Evolutionary conservation across 2,329 filamentous ascomycete genomes (phyloP).

Genomic region (Ilyonectria robusta): DNA sequence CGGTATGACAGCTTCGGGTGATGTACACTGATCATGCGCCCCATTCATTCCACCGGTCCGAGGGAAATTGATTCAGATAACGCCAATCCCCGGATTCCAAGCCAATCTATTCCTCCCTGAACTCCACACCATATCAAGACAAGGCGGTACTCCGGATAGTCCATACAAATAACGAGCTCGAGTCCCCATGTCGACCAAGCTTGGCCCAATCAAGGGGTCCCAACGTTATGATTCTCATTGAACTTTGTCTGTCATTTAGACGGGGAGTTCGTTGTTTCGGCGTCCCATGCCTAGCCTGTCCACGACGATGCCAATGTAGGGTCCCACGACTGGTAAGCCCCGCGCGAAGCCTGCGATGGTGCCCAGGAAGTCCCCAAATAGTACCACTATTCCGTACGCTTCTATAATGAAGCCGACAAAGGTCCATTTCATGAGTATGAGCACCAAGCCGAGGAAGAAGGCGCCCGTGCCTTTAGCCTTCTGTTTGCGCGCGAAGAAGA

Average conservation of each 20-base stretch:
- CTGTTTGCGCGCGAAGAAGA: conserved; percentile 94
- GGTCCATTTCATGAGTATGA: conserved; percentile 93
- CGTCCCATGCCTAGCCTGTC: conserved; percentile 79
- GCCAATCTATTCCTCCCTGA: conserved; percentile 37
- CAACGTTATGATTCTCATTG: not conserved
- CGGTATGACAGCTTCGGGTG: not conserved
- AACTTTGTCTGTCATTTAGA: conserved; percentile 63
- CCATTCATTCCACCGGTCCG: conserved; percentile 9
- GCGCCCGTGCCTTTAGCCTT: conserved; percentile 93
- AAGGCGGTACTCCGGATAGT: conserved; percentile 21
- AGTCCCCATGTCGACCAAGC: not conserved
- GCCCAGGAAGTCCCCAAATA: conserved; percentile 97
- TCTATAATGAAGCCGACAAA: conserved; percentile 92
- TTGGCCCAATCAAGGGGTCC: not conserved
- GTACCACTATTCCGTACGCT: conserved; percentile 89
- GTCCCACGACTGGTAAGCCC: conserved; percentile 87
- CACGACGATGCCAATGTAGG: conserved; percentile 83
- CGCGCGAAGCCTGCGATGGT: conserved; percentile 92
- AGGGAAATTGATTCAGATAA: conserved; percentile 37
- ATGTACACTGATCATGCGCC: not conserved
- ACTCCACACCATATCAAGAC: conserved; percentile 39
- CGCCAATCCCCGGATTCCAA: conserved; percentile 42
- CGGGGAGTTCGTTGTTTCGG: conserved; percentile 83
- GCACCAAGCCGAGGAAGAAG: conserved; percentile 84
- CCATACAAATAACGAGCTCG: conserved; percentile 20